These are phyloP conservation scores for Sugiyamaella neomexicana DNA, from an alignment of 1,139 yeast species.

Conservation along the genomic window DNA sequence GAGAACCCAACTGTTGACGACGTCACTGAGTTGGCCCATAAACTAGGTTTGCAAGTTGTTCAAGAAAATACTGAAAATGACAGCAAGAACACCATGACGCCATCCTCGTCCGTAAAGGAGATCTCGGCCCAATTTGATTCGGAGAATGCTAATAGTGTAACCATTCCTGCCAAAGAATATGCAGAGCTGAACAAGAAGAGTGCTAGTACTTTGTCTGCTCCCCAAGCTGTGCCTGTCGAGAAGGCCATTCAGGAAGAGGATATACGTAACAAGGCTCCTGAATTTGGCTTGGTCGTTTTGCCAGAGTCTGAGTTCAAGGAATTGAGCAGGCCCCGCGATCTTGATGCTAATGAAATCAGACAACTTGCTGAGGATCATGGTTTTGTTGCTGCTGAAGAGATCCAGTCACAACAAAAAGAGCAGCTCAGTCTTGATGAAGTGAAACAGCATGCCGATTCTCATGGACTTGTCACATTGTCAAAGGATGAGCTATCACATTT, in stretches of 20 bases:
- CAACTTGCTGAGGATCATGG: constrained; percentile 32
- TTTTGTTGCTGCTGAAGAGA: constrained; percentile 33
- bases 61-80: constrained; percentile 10
- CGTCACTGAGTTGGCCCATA: constrained; percentile 34
- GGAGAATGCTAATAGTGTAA: constrained; percentile 2
- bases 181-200: constrained; percentile 12
- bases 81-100: background rate
- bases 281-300: constrained; percentile 30
- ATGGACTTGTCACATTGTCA: constrained; percentile 29
- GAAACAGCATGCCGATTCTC: constrained; percentile 29
- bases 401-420: constrained; percentile 19
- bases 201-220: constrained; percentile 19
- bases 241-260: constrained; percentile 27
- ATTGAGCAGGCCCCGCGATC: constrained; percentile 22
- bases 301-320: constrained; percentile 27
- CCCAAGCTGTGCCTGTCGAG: constrained; percentile 24
- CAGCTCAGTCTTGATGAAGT: constrained; percentile 21
- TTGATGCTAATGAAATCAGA: constrained; percentile 24
- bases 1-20: constrained; percentile 40
- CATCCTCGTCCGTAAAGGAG: constrained; percentile 8
- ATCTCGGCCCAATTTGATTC: constrained; percentile 8
- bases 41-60: constrained; percentile 32
- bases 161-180: constrained; percentile 8
- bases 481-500: constrained; percentile 6
- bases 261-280: constrained; percentile 30